These are phyloP conservation scores for Rhodomyrtus psidioides DNA, from an alignment of 441 rosid species.

Conservation along the genomic window DNA sequence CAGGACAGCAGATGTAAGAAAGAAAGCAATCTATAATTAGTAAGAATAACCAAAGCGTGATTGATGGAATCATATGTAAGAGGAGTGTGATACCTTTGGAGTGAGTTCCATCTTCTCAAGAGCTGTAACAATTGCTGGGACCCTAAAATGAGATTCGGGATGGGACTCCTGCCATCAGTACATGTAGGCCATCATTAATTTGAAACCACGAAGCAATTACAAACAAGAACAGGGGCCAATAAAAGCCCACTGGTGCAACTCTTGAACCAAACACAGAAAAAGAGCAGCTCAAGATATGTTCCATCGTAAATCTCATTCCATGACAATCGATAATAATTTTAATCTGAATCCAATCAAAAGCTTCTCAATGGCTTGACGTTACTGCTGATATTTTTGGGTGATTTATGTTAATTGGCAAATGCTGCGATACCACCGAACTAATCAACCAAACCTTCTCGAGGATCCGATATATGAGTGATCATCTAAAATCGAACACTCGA, in stretches of 20 bases:
- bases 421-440: background rate
- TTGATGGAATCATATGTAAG: background rate
- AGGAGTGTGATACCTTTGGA: conserved; percentile 39
- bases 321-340: background rate
- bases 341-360: background rate
- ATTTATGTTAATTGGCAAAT: background rate
- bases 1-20: background rate
- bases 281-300: background rate
- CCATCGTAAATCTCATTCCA: background rate
- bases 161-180: conserved; percentile 56
- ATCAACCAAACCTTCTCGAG: background rate
- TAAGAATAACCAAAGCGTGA: background rate
- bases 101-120: conserved; percentile 69
- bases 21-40: background rate
- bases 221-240: background rate
- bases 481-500: background rate
- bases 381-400: background rate
- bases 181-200: background rate
- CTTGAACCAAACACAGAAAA: background rate
- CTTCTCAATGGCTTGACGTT: background rate
- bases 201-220: background rate
- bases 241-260: background rate
- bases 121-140: conserved; percentile 81
- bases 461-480: background rate
- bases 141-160: conserved; percentile 93